Conservation (phyloP, 305 asterid genomes). For the Euphrasia arctica region DNA sequence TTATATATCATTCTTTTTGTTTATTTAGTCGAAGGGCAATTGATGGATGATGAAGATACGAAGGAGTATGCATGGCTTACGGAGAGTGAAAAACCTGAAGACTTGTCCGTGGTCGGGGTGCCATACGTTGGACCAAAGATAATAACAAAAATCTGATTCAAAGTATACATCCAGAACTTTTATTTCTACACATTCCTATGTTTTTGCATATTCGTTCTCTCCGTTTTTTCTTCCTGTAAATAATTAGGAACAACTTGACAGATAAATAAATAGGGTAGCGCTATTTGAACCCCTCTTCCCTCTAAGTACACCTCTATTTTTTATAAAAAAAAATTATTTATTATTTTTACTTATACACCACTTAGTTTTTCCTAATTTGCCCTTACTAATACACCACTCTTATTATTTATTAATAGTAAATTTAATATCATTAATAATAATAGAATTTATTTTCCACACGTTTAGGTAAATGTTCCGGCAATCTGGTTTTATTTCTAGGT, state of each 20-base stretch:
- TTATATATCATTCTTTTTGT: background rate
- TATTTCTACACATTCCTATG: background rate
- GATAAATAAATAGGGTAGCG: background rate
- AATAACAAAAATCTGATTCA: slow-evolving; percentile 25
- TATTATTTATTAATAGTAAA: no score
- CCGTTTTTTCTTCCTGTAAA: background rate
- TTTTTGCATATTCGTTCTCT: slow-evolving; percentile 1
- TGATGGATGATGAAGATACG: background rate
- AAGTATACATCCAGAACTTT: background rate
- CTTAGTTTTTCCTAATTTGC: no score
- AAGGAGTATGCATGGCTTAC: slow-evolving; percentile 55
- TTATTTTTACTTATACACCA: no score
- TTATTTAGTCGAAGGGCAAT: background rate
- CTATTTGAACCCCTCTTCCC: no score
- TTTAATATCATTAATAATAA: no score
- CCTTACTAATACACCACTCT: no score
- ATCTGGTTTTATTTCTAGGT: no score
- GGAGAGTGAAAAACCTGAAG: slow-evolving; percentile 73
- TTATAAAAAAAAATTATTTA: no score
- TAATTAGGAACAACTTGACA: background rate
- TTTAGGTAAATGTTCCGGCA: no score
- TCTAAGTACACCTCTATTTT: no score
- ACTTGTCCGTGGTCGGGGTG: slow-evolving; percentile 46
- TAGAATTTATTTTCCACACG: no score
- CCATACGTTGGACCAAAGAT: slow-evolving; percentile 68